Percentiles rank a stretch among this genome's conserved stretches.
Evolutionary conservation across 306 rosid genomes (phyloP).

Genomic region (Cajanus cajan): DNA sequence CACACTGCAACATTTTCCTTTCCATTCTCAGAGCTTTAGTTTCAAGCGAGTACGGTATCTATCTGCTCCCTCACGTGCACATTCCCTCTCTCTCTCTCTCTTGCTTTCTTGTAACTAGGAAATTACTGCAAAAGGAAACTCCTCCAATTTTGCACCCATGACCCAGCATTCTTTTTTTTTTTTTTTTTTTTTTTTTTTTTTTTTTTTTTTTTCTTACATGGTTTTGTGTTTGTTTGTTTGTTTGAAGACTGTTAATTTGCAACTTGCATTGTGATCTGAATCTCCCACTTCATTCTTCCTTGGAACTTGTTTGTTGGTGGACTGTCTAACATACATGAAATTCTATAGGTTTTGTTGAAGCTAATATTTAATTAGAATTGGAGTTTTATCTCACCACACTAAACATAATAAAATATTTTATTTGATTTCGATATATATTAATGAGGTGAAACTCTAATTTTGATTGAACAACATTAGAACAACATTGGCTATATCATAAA

Average conservation of each 20-base stretch:
- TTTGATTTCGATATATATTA: no score
- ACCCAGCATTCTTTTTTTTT: not conserved
- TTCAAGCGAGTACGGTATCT: not conserved
- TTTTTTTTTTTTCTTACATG: not conserved
- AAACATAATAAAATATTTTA: no score
- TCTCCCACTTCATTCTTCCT: not conserved
- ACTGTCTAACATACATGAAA: not conserved
- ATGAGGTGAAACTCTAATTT: no score
- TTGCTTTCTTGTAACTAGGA: not conserved
- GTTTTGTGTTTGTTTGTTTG: not conserved
- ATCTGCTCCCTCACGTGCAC: not conserved
- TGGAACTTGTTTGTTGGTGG: not conserved
- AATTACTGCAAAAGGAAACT: not conserved
- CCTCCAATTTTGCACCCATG: conserved; percentile 1
- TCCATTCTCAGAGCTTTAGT: not conserved
- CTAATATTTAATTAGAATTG: no score
- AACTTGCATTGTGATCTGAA: conserved; percentile 22
- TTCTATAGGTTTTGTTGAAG: no score
- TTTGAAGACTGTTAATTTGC: not conserved
- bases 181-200: not conserved
- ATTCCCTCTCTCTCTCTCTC: not conserved
- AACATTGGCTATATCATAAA: no score
- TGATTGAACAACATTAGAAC: no score
- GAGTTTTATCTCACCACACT: no score
- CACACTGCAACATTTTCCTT: not conserved